These are phyloP conservation scores for Chalciporus chontae DNA, from an alignment of 768 basidiomycete species.

Conservation along the genomic window DNA sequence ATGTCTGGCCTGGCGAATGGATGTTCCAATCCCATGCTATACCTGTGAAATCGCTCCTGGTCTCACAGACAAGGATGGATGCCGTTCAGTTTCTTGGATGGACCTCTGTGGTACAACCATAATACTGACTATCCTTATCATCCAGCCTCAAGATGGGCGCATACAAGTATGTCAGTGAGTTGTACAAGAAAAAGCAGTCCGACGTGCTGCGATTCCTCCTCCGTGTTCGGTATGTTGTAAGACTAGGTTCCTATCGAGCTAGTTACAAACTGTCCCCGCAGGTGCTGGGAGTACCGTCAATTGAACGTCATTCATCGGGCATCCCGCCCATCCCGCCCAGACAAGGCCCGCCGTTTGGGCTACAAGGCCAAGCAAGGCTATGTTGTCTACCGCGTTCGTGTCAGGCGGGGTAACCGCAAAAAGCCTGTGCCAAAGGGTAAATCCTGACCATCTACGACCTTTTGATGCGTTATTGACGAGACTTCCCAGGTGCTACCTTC, in stretches of 20 bases:
- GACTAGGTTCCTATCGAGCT: background rate
- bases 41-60: background rate
- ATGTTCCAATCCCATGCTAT: conserved; percentile 2
- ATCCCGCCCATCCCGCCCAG: conserved; percentile 95
- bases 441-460: conserved; percentile 11
- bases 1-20: background rate
- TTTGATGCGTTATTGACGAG: background rate
- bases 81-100: conserved; percentile 16
- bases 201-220: conserved; percentile 97
- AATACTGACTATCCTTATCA: conserved; percentile 17
- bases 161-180: conserved; percentile 94
- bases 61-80: conserved; percentile 24
- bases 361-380: conserved; percentile 99
- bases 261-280: conserved; percentile 26
- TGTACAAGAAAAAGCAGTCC: conserved; percentile 98
- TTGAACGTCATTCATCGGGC: conserved; percentile 98
- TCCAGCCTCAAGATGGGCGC: conserved; percentile 73
- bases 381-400: conserved; percentile 95
- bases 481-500: conserved; percentile 79
- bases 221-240: conserved; percentile 75
- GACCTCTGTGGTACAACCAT: background rate
- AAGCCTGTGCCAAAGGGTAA: conserved; percentile 96
- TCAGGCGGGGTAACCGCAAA: conserved; percentile 98
- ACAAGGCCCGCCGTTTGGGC: conserved; percentile 97
- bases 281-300: conserved; percentile 99